phyloP scores from a whole-genome alignment of 768 basidiomycete genomes.

The Pulveroboletus ravenelii region DNA sequence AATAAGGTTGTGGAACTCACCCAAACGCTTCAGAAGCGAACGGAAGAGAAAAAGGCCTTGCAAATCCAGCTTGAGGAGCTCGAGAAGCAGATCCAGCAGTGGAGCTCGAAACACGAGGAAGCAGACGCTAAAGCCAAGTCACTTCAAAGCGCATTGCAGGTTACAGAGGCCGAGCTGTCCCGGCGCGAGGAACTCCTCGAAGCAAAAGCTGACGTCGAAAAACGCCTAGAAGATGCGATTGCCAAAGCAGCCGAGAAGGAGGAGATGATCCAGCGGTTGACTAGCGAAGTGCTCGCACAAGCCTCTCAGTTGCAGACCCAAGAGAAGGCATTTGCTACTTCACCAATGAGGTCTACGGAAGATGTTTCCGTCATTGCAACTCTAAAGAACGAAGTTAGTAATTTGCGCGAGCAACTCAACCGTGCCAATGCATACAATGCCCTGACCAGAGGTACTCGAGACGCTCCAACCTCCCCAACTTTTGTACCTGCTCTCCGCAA shows the following conservation, averaged over 20 bases:
- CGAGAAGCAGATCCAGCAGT: slow-evolving; percentile 81
- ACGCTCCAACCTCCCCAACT: slow-evolving; percentile 78
- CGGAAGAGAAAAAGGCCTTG: slow-evolving; percentile 85
- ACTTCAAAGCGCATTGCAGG: slow-evolving; percentile 62
- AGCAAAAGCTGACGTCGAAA: slow-evolving; percentile 77
- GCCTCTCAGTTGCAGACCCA: slow-evolving; percentile 72
- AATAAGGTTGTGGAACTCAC: slow-evolving; percentile 99
- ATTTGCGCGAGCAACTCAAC: slow-evolving; percentile 91
- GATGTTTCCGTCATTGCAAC: slow-evolving; percentile 83
- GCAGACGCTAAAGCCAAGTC: slow-evolving; percentile 69
- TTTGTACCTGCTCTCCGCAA: slow-evolving; percentile 76
- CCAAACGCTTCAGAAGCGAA: slow-evolving; percentile 85
- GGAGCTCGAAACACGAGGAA: slow-evolving; percentile 87
- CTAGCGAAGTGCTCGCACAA: slow-evolving; percentile 70
- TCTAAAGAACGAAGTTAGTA: slow-evolving; percentile 89
- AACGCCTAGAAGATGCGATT: slow-evolving; percentile 71
- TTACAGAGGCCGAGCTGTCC: slow-evolving; percentile 64
- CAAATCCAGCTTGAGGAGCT: slow-evolving; percentile 69
- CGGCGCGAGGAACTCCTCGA: slow-evolving; percentile 70
- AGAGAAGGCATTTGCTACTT: slow-evolving; percentile 62
- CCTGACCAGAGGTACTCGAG: slow-evolving; percentile 70
- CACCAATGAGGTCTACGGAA: slow-evolving; percentile 66
- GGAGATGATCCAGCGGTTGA: slow-evolving; percentile 72
- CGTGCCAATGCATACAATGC: slow-evolving; percentile 90
- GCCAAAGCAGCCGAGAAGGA: slow-evolving; percentile 79